phyloP scores from a whole-genome alignment of 371 early-diverging fungal genomes.

The Circinella minor region DNA sequence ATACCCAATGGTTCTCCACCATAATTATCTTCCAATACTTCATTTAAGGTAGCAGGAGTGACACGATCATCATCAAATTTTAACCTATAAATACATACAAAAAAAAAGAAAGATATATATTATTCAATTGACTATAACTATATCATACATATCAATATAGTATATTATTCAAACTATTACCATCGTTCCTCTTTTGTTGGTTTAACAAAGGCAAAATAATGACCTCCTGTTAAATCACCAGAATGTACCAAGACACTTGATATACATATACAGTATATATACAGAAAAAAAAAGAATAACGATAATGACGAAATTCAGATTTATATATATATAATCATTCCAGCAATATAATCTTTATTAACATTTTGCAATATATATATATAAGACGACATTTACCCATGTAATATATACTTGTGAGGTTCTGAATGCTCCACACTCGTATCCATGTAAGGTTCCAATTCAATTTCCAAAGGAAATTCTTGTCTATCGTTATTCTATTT shows the following conservation, averaged over 20 bases:
- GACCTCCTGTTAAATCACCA: slow-evolving; percentile 95
- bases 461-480: slow-evolving; percentile 90
- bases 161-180: slow-evolving; percentile 28
- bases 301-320: too few relatives aligned
- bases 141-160: too few relatives aligned
- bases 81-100: slow-evolving; percentile 37
- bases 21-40: slow-evolving; percentile 94
- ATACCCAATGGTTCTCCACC: slow-evolving; percentile 73
- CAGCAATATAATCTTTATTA: too few relatives aligned
- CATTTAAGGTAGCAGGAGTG: slow-evolving; percentile 77
- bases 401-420: slow-evolving; percentile 73
- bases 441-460: slow-evolving; percentile 78
- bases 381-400: slow-evolving; percentile 57
- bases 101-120: too few relatives aligned
- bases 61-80: slow-evolving; percentile 98
- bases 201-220: slow-evolving; percentile 93
- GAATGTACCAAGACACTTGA: slow-evolving; percentile 93
- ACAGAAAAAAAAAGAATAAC: too few relatives aligned
- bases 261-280: too few relatives aligned
- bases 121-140: too few relatives aligned
- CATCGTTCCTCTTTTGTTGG: slow-evolving; percentile 83
- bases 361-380: too few relatives aligned
- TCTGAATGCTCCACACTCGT: slow-evolving; percentile 63
- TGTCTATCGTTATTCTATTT: slow-evolving; percentile 92
- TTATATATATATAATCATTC: too few relatives aligned